Evolutionary conservation across 2,329 filamentous ascomycete species (phyloP).

Genomic region (Emergomyces pasteurianus): DNA sequence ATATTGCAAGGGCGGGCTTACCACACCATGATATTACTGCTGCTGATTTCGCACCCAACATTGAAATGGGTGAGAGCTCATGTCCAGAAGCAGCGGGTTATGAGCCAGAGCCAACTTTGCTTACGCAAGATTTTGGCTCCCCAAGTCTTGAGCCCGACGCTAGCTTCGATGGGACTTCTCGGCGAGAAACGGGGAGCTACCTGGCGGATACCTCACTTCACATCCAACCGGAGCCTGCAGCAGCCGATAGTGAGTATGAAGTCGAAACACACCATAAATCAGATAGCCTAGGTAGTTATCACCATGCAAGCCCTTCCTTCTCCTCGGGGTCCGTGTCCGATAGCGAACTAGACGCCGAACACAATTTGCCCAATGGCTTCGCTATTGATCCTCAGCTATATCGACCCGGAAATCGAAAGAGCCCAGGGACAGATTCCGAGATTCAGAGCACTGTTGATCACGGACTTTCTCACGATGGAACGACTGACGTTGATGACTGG

Average conservation of each 20-base stretch:
- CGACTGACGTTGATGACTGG: neutral
- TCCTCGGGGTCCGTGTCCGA: neutral
- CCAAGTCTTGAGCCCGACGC: neutral
- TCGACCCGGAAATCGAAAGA: neutral
- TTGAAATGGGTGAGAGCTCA: neutral
- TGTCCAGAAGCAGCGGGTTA: neutral
- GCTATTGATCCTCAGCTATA: conserved; percentile 1
- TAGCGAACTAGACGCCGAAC: neutral
- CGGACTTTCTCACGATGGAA: neutral
- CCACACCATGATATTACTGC: neutral
- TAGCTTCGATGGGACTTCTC: neutral
- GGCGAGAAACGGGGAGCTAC: neutral
- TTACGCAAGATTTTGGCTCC: neutral
- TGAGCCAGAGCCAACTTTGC: neutral
- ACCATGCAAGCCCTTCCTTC: neutral
- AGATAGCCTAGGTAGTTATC: neutral
- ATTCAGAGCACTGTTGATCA: neutral
- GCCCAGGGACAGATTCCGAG: neutral
- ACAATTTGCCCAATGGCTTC: neutral
- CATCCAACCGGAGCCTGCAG: neutral
- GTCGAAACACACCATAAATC: neutral
- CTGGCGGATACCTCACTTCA: neutral
- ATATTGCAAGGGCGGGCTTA: neutral
- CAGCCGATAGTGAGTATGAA: neutral
- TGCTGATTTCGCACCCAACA: neutral